Base-by-base conservation (phyloP, 2,329 filamentous ascomycete species). In the Bipolaris cookei region DNA sequence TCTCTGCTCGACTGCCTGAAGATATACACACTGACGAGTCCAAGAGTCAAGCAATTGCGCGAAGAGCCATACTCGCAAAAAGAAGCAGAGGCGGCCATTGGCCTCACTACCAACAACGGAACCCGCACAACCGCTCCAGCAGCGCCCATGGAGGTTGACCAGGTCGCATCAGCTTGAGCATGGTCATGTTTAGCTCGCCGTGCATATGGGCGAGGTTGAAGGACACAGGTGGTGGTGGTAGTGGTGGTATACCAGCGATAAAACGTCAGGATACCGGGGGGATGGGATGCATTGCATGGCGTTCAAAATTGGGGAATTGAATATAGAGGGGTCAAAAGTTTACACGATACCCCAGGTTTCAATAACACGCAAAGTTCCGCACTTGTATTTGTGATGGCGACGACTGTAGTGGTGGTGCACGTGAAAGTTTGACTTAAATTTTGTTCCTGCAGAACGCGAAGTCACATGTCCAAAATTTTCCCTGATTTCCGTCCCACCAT, bases 61-160 rank as follows among this genome's bases (percentile, higher is more conserved):
- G 92, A 96, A 71, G 91, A 91, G 68, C 90, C 92, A 8, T 95
- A 96, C 77, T 89, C 89, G 4, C 92, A 96, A 71, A 90, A 91
- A 71, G 87, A 93, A 67, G 91, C 93, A 30, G 91, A 96, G 72
- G 91, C 90, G 14, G 92, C 90, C 0, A 82, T 88, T 34, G 91
- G 91, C 37, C 78, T 93, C 54, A 81, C 84, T 52, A 88, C 86
- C 30, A 88, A 92, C 73, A 92, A 92, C 75, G 85, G 85, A 62
- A 78, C 73, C 59, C 71, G 74, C 53, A 63, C 69, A 3, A 72
- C 68, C 11, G 56, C 67, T 14, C 59, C 61, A 4, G 71, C 68
- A 10, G 59, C 68, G 28, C 61, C 61, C 20, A 76, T 76, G 73
- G 73, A 76, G 23, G 67, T 76, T 13, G 73, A 76, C 59, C 66